Percentiles rank a stretch among this genome's conserved stretches.
phyloP scores from a whole-genome alignment of 371 early-diverging fungal genomes.

The Batrachochytrium dendrobatidis region DNA sequence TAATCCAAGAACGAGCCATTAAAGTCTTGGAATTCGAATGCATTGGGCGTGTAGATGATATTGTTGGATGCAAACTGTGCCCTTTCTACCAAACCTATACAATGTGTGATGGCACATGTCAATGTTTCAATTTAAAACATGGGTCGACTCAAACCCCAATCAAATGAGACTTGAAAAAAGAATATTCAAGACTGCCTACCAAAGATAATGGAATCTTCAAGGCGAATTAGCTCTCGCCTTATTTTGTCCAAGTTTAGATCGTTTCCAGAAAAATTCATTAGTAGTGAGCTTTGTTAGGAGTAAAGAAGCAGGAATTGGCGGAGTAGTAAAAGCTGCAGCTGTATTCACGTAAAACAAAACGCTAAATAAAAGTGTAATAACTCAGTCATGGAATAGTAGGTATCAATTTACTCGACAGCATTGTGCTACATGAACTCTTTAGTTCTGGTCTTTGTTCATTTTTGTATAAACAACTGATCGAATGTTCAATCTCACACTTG shows the following conservation, averaged over 20 bases:
- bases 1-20: conserved; percentile 80
- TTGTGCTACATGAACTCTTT: too few species aligned
- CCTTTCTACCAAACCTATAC: conserved; percentile 79
- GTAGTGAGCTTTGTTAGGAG: too few species aligned
- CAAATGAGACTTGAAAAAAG: not conserved
- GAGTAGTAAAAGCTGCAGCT: too few species aligned
- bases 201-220: conserved; percentile 95
- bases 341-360: too few species aligned
- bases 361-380: too few species aligned
- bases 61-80: conserved; percentile 82
- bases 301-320: too few species aligned
- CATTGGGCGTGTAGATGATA: conserved; percentile 61
- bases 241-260: conserved; percentile 26
- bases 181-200: conserved; percentile 38
- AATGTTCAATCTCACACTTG: too few species aligned
- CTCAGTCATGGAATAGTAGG: too few species aligned
- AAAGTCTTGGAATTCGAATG: conserved; percentile 56
- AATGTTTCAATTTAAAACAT: not conserved
- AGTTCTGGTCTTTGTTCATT: too few species aligned
- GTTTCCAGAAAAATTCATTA: conserved; percentile 5
- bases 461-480: too few species aligned
- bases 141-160: not conserved
- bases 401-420: too few species aligned
- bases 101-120: not conserved
- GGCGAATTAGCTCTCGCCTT: conserved; percentile 34